Conservation (phyloP, 495 filamentous ascomycete genomes). For the Clohesyomyces aquaticus region DNA sequence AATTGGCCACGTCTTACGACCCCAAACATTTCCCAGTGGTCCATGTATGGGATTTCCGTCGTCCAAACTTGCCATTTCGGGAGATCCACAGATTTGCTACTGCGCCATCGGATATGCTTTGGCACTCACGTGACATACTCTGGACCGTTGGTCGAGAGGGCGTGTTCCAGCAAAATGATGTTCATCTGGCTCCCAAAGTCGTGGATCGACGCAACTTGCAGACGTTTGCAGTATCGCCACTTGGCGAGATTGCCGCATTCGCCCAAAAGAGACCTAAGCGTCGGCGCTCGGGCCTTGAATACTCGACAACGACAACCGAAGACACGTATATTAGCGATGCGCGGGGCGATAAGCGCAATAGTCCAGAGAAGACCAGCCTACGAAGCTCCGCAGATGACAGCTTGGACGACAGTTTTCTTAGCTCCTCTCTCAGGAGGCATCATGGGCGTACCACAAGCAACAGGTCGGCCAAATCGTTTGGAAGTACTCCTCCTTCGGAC, state of each 20-base stretch:
- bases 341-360: constrained; percentile 36
- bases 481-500: constrained; percentile 45
- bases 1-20: constrained; percentile 70
- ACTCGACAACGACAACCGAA: constrained; percentile 27
- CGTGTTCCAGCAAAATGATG: constrained; percentile 83
- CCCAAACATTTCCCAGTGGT: constrained; percentile 68
- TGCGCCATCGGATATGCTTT: constrained; percentile 76
- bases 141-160: constrained; percentile 90
- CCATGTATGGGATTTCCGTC: constrained; percentile 90
- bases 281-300: constrained; percentile 45
- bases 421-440: constrained; percentile 44
- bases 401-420: constrained; percentile 51
- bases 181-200: constrained; percentile 79
- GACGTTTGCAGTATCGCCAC: constrained; percentile 63
- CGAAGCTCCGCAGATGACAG: constrained; percentile 52
- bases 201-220: constrained; percentile 71
- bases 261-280: constrained; percentile 54
- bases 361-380: constrained; percentile 45
- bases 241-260: constrained; percentile 62
- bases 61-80: constrained; percentile 82
- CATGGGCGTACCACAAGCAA: constrained; percentile 45
- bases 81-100: constrained; percentile 77
- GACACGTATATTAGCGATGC: constrained; percentile 29
- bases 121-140: constrained; percentile 86
- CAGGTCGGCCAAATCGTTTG: constrained; percentile 47